These are phyloP conservation scores for Cercospora beticola DNA, from an alignment of 2,329 filamentous ascomycete species.

Conservation along the genomic window DNA sequence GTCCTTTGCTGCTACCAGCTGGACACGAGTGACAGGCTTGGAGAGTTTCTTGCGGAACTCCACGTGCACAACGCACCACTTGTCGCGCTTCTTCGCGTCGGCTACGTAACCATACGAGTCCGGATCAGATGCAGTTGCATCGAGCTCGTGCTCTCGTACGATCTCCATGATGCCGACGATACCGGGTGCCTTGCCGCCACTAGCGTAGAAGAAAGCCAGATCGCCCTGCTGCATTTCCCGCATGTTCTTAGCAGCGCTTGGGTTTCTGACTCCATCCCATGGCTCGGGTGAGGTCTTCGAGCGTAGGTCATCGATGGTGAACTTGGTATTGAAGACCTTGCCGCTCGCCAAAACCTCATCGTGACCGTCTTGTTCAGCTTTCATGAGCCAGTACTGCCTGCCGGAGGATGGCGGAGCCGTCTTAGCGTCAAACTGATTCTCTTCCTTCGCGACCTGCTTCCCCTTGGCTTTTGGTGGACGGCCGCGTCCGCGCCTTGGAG, in stretches of 20 bases:
- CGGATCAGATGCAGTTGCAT: slow-evolving; percentile 70
- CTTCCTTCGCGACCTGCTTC: slow-evolving; percentile 18
- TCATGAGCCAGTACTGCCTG: slow-evolving; percentile 50
- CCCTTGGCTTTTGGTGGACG: slow-evolving; percentile 21
- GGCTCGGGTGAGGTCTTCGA: slow-evolving; percentile 73
- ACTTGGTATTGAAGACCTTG: slow-evolving; percentile 82
- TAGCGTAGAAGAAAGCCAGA: slow-evolving; percentile 95
- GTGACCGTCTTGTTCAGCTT: slow-evolving; percentile 74
- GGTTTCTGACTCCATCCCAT: slow-evolving; percentile 70
- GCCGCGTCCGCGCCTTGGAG: slow-evolving; percentile 19
- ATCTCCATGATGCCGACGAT: slow-evolving; percentile 71
- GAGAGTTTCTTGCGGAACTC: slow-evolving; percentile 81
- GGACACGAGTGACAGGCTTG: slow-evolving; percentile 65
- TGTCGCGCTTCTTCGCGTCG: slow-evolving; percentile 68
- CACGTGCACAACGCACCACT: slow-evolving; percentile 89
- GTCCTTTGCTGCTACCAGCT: slow-evolving; percentile 64
- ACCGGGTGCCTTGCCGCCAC: slow-evolving; percentile 84
- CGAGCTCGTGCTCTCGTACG: slow-evolving; percentile 76
- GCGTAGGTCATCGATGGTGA: slow-evolving; percentile 88
- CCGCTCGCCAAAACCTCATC: slow-evolving; percentile 67
- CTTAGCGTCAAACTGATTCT: slow-evolving; percentile 4
- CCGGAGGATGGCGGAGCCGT: slow-evolving; percentile 14
- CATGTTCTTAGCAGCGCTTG: slow-evolving; percentile 78
- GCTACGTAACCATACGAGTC: slow-evolving; percentile 80
- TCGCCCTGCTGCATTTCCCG: slow-evolving; percentile 88